phyloP scores from a whole-genome alignment of 2,329 filamentous ascomycete genomes.

The Zasmidium citrigriseum region DNA sequence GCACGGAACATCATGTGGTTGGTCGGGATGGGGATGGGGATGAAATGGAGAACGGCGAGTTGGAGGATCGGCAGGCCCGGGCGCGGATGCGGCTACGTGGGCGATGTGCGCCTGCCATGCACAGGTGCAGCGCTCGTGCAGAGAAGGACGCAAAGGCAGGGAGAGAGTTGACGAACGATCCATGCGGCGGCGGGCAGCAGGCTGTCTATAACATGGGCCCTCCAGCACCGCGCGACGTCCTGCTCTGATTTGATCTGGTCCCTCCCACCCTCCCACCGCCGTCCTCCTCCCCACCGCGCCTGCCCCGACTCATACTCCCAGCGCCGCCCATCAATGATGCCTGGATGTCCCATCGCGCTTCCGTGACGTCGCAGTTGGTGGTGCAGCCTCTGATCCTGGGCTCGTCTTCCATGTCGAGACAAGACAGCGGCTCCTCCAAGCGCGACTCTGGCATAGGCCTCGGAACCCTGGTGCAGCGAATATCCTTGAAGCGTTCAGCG shows the following conservation, averaged over 20 bases:
- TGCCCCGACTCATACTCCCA: background rate
- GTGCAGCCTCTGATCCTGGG: constrained; percentile 25
- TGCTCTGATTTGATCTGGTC: too few species aligned
- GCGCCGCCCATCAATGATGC: constrained; percentile 6
- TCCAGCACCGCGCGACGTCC: background rate
- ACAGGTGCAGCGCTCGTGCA: constrained; percentile 1
- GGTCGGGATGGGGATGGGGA: background rate
- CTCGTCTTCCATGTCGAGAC: constrained; percentile 18
- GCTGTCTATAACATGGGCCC: too few species aligned
- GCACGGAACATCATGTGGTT: background rate
- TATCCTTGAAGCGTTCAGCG: constrained; percentile 19
- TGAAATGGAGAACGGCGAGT: background rate
- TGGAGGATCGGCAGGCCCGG: background rate
- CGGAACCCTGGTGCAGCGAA: constrained; percentile 13
- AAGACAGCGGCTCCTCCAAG: constrained; percentile 22
- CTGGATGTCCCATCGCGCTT: constrained; percentile 18
- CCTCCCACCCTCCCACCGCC: background rate
- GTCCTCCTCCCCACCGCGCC: background rate
- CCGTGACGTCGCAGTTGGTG: constrained; percentile 24
- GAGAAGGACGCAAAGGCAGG: background rate
- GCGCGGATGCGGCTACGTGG: background rate
- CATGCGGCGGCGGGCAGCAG: too few species aligned
- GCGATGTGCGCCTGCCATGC: background rate
- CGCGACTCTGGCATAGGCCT: constrained; percentile 24
- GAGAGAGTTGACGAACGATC: constrained; percentile 5